Percentiles rank a stretch among this genome's conserved stretches.
Evolutionary conservation across 2,329 filamentous ascomycete genomes (phyloP).

Genomic region (Aspergillus phoenicis): DNA sequence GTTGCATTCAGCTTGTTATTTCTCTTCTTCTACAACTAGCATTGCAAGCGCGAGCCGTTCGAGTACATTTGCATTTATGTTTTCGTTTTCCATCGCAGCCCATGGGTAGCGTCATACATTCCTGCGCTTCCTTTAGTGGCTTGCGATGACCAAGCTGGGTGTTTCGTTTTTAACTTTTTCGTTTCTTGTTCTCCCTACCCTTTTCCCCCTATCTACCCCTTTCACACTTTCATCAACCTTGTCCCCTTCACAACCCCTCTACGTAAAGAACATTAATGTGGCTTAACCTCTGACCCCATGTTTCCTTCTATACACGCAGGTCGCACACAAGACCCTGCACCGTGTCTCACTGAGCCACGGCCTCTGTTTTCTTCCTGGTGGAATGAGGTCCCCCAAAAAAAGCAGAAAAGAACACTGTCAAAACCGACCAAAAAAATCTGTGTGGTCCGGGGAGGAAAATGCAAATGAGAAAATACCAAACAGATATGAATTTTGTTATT

Average conservation of each 20-base stretch:
- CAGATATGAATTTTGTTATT: constrained; percentile 16
- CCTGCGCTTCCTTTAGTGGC: constrained; percentile 4
- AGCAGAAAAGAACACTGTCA: constrained; percentile 15
- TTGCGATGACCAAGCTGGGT: constrained; percentile 12
- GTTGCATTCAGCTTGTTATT: constrained; percentile 37
- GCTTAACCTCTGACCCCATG: constrained; percentile 21
- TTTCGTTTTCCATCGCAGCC: constrained; percentile 15
- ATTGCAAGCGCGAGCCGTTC: constrained; percentile 51
- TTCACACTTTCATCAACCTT: background rate
- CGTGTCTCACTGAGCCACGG: constrained; percentile 1
- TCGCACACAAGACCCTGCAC: background rate
- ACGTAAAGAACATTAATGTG: constrained; percentile 25
- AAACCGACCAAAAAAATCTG: constrained; percentile 13
- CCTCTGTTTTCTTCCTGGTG: constrained; percentile 19
- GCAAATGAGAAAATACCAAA: constrained; percentile 3
- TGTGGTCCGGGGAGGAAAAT: constrained; percentile 1
- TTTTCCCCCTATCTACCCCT: constrained; percentile 6
- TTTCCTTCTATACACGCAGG: constrained; percentile 5
- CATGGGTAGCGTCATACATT: constrained; percentile 15
- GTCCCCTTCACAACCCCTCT: background rate
- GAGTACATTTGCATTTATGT: constrained; percentile 32
- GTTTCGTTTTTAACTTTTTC: constrained; percentile 7
- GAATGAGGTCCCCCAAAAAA: constrained; percentile 20
- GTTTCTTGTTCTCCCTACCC: constrained; percentile 7
- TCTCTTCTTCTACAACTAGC: constrained; percentile 45